These are phyloP conservation scores for Acanthamoeba healyi DNA, from an alignment of 208 protist species.

Conservation along the genomic window DNA sequence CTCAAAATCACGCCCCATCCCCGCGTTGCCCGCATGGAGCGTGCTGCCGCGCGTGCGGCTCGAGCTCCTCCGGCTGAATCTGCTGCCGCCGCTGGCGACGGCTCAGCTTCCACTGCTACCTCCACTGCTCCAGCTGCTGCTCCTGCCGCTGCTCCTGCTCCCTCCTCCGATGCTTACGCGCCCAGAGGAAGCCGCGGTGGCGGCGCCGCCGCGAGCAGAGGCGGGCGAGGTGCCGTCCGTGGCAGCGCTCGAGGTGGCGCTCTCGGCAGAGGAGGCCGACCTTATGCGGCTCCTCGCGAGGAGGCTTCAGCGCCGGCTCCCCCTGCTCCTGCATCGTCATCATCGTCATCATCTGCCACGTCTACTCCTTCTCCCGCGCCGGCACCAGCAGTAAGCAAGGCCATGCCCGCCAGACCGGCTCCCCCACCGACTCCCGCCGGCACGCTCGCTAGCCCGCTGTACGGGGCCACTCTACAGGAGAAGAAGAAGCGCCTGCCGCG, in stretches of 20 bases:
- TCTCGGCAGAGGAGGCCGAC: background rate
- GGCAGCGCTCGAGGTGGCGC: background rate
- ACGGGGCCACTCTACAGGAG: background rate
- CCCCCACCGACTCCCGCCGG: background rate
- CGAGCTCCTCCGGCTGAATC: background rate
- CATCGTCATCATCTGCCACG: background rate
- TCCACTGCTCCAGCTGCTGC: background rate
- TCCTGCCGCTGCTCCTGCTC: background rate
- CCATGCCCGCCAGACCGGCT: no score
- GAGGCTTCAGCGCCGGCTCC: background rate
- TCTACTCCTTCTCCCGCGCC: background rate
- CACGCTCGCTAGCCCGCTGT: background rate
- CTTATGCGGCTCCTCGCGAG: background rate
- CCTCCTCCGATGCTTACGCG: background rate
- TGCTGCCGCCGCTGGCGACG: background rate
- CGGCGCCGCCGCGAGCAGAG: background rate
- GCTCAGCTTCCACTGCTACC: background rate
- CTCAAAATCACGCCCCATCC: constrained; percentile 16
- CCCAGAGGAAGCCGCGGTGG: background rate
- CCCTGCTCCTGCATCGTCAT: background rate
- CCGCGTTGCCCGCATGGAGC: background rate
- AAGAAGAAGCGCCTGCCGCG: constrained; percentile 7
- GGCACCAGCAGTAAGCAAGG: no score
- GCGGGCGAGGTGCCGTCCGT: background rate
- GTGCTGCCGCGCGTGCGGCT: background rate